Percentiles rank a stretch among this genome's conserved stretches.
Evolutionary conservation across 2,329 filamentous ascomycete species (phyloP).

Genomic region (Cladophialophora psammophila): DNA sequence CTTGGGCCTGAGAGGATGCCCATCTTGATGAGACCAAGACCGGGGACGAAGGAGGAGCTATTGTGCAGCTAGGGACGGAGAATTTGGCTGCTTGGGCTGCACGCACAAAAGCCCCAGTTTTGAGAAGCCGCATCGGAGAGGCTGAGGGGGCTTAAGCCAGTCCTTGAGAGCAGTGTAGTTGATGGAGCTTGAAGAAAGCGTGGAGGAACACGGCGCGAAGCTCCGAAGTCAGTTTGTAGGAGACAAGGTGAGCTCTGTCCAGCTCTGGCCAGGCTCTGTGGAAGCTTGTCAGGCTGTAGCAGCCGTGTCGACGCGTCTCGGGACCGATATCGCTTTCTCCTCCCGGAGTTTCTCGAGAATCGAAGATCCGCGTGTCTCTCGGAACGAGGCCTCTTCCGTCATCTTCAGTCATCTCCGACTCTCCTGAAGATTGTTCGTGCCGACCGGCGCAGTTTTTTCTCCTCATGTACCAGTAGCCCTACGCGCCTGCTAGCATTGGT

Average conservation of each 20-base stretch:
- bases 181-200: not conserved
- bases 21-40: constrained; percentile 30
- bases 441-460: not conserved
- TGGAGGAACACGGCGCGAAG: not conserved
- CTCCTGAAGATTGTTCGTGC: not conserved
- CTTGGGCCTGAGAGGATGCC: constrained; percentile 28
- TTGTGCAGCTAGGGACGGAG: constrained; percentile 15
- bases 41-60: constrained; percentile 11
- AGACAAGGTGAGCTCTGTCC: not conserved
- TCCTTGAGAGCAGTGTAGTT: not conserved
- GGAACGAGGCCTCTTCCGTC: constrained; percentile 21
- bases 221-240: not conserved
- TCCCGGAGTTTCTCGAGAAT: not conserved
- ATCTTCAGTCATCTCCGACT: constrained; percentile 7
- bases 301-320: constrained; percentile 10
- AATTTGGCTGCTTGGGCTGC: constrained; percentile 33
- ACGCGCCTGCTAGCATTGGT: not conserved
- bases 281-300: not conserved
- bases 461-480: constrained; percentile 4
- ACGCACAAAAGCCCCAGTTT: constrained; percentile 38
- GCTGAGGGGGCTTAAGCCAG: not conserved
- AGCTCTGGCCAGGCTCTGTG: no score
- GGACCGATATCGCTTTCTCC: constrained; percentile 4
- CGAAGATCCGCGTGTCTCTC: constrained; percentile 16
- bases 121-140: constrained; percentile 36